Base-by-base conservation (phyloP, 176 grass and related monocot species). In the Secale cereale region DNA sequence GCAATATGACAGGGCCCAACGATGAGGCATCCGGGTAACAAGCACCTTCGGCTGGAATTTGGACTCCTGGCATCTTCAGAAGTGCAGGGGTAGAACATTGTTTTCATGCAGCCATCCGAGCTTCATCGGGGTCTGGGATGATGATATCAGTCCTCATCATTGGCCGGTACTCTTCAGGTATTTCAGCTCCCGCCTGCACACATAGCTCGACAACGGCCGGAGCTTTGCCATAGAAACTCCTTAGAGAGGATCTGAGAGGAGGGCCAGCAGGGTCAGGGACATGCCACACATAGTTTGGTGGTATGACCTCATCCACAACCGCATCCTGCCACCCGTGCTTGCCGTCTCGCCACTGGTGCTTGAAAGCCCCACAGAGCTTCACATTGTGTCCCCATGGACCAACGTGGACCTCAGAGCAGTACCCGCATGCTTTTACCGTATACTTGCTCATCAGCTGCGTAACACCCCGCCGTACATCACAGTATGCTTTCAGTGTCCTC, bases 251-350 rank as follows among this genome's bases (percentile, higher is more conserved):
- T 65, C 69, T 90, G 25, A 92, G 81, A 30, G 93, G 93, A 59
- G 89, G 76, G 22, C 93, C 89, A 54, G 79, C 22, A 13, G 87
- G 89, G 37, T 95, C 91, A 46, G 80, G 84, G 12, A 94, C 77
- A 87, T 98, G 96, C 93, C 93, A 95, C 52, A 94, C 96, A 10
- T 95, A 92, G 70, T 98, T 95, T 1, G 87, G 96, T 0, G 91
- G 96, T 43, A 95, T 82, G 54, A 98, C 91, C 91, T 98, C 97
- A 17, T 98, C 91, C 4, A 88, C 45, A 28, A 88, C 92, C 3
- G 93, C 89, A 15, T 98, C 97, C 75, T 98, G 97, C 97, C 97
- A 98, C 48, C 96, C 96, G 5, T 95, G 93, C 65, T 98, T 98
- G 25, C 97, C 97, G 1, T 98, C 93, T 22, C 91, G 82, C 93